Conservation (phyloP, 176 grass and related monocot genomes). For the Alloteropsis semialata region DNA sequence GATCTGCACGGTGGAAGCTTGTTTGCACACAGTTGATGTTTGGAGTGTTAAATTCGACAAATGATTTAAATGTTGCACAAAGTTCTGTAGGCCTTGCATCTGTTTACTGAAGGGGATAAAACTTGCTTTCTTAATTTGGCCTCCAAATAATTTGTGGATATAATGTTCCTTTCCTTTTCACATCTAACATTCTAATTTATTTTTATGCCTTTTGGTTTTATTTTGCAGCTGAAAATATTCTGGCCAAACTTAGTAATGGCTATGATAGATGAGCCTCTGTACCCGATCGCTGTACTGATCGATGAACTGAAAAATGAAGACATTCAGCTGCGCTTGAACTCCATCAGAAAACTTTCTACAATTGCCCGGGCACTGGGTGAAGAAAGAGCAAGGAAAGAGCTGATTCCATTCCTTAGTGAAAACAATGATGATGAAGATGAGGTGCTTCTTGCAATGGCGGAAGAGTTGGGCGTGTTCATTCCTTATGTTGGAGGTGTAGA, state of each 20-base stretch:
- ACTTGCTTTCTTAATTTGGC: too few species aligned
- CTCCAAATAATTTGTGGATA: too few species aligned
- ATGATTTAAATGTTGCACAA: too few species aligned
- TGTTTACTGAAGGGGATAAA: too few species aligned
- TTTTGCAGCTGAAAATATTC: background rate
- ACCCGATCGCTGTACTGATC: conserved; percentile 88
- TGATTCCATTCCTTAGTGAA: conserved; percentile 94
- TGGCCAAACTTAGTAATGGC: conserved; percentile 45
- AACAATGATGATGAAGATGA: conserved; percentile 99
- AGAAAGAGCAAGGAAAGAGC: conserved; percentile 91
- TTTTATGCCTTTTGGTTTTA: background rate
- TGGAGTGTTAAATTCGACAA: too few species aligned
- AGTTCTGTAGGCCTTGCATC: too few species aligned
- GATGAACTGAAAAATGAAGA: conserved; percentile 99
- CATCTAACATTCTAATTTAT: background rate
- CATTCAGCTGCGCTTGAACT: conserved; percentile 87
- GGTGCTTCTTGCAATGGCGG: conserved; percentile 96
- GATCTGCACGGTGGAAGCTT: too few species aligned
- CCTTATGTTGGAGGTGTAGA: conserved; percentile 95
- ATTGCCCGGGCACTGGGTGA: conserved; percentile 92
- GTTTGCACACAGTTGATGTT: too few species aligned
- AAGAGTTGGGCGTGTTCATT: conserved; percentile 94
- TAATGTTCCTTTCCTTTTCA: too few species aligned
- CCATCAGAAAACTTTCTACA: conserved; percentile 84
- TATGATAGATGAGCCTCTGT: conserved; percentile 77